A percentile compares a stretch with the other conserved stretches of the same genome.
Evolutionary conservation across 176 grass and related monocot genomes (phyloP).

Genomic region (Eleusine indica): DNA sequence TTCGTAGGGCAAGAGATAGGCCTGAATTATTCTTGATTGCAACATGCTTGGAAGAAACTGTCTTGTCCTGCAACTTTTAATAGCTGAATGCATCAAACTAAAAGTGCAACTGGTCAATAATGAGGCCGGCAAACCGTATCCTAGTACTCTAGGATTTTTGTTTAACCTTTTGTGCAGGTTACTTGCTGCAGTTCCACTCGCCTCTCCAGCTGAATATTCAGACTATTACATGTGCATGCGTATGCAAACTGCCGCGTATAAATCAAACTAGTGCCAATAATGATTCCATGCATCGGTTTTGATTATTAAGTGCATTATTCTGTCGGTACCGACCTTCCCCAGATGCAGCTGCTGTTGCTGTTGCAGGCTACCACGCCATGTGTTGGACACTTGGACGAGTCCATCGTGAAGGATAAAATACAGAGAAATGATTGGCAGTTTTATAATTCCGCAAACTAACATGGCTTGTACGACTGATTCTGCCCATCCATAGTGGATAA

Average conservation of each 20-base stretch:
- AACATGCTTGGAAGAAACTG: neutral
- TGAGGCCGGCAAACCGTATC: neutral
- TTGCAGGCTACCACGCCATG: neutral
- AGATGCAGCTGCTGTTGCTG: neutral
- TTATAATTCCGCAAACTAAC: neutral
- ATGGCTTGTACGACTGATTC: neutral
- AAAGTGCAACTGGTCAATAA: neutral
- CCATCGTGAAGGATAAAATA: neutral
- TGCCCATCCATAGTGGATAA: neutral
- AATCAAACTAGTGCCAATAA: conserved; percentile 4
- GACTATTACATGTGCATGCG: neutral
- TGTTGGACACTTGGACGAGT: conserved; percentile 5
- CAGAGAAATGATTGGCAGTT: conserved; percentile 16
- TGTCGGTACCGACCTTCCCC: conserved; percentile 12
- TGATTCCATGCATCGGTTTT: neutral
- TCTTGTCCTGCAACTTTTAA: neutral
- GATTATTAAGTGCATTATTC: conserved; percentile 25
- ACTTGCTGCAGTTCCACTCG: neutral
- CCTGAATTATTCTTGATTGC: neutral
- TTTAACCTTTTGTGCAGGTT: neutral
- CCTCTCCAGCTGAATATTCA: neutral
- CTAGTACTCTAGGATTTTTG: neutral
- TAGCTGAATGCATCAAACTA: neutral
- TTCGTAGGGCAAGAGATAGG: neutral
- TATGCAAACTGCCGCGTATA: neutral